These are phyloP conservation scores for Stemphylium lycopersici DNA, from an alignment of 2,329 filamentous ascomycete genomes.

Conservation along the genomic window DNA sequence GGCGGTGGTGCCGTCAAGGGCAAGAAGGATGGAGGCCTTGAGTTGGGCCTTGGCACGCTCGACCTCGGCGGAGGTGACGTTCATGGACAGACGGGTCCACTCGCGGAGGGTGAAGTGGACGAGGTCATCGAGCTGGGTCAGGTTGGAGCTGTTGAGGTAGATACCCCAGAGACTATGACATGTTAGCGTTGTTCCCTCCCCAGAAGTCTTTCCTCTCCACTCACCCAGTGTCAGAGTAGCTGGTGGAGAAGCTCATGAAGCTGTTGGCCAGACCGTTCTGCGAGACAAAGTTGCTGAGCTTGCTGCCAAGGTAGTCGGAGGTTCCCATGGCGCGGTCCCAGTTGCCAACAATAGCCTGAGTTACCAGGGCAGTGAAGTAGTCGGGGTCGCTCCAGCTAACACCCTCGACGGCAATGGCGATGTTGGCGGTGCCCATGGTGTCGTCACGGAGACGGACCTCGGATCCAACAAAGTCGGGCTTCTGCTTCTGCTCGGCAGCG, in stretches of 20 bases:
- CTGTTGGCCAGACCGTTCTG: constrained; percentile 96
- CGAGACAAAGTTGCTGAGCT: constrained; percentile 93
- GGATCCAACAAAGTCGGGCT: constrained; percentile 94
- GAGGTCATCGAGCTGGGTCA: constrained; percentile 87
- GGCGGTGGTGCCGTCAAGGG: constrained; percentile 95
- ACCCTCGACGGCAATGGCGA: constrained; percentile 97
- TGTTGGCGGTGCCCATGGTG: constrained; percentile 94
- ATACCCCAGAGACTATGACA: constrained; percentile 91
- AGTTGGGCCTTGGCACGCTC: constrained; percentile 99
- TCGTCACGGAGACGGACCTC: constrained; percentile 96
- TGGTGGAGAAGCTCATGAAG: constrained; percentile 99
- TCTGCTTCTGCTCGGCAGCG: constrained; percentile 77
- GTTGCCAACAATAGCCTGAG: constrained; percentile 98
- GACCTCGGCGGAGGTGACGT: constrained; percentile 86
- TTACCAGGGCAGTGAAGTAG: constrained; percentile 97
- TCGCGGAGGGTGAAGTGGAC: constrained; percentile 98
- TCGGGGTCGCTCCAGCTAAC: constrained; percentile 99
- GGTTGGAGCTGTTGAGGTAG: constrained; percentile 93
- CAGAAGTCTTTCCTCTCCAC: constrained; percentile 39
- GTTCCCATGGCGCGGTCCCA: constrained; percentile 99
- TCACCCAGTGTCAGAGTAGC: constrained; percentile 98
- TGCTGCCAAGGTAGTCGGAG: constrained; percentile 96
- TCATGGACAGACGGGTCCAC: constrained; percentile 93
- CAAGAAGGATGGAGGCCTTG: constrained; percentile 96
- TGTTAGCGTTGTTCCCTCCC: constrained; percentile 34